These are phyloP conservation scores for Rugonectria rugulosa DNA, from an alignment of 2,329 filamentous ascomycete genomes.

Conservation along the genomic window DNA sequence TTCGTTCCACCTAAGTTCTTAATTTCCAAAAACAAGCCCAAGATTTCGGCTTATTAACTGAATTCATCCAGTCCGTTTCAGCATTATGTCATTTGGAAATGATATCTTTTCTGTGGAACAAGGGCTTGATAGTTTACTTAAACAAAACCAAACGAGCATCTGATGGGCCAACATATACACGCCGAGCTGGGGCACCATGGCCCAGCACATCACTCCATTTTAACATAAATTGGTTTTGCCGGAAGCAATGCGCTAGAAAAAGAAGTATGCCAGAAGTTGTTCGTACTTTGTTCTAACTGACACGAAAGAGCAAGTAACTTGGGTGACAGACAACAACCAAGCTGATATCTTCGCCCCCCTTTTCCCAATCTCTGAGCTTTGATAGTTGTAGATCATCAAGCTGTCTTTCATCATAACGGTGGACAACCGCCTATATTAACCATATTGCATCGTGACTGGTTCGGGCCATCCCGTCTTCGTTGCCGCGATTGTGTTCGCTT, in stretches of 20 bases:
- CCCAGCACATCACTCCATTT: too few species aligned
- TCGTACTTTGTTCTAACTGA: constrained; percentile 4
- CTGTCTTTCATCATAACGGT: constrained; percentile 9
- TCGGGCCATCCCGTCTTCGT: neutral
- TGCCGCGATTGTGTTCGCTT: constrained; percentile 27
- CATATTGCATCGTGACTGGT: constrained; percentile 19
- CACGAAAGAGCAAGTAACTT: constrained; percentile 5
- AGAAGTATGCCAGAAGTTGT: constrained; percentile 11
- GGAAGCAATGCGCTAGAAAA: neutral
- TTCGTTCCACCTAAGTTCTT: too few species aligned
- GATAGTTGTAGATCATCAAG: constrained; percentile 35
- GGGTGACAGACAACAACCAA: constrained; percentile 16
- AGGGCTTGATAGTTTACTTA: too few species aligned
- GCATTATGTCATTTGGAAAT: too few species aligned
- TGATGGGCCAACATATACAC: too few species aligned
- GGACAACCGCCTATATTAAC: constrained; percentile 13
- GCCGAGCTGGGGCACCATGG: too few species aligned
- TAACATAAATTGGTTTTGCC: neutral
- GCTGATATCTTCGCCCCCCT: constrained; percentile 7
- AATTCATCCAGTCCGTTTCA: too few species aligned
- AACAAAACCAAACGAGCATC: too few species aligned
- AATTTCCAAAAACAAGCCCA: too few species aligned
- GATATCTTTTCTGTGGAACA: too few species aligned
- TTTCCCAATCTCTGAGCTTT: constrained; percentile 24
- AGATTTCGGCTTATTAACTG: too few species aligned